These are phyloP conservation scores for Naganishia antarctica DNA, from an alignment of 768 basidiomycete species.

Conservation along the genomic window DNA sequence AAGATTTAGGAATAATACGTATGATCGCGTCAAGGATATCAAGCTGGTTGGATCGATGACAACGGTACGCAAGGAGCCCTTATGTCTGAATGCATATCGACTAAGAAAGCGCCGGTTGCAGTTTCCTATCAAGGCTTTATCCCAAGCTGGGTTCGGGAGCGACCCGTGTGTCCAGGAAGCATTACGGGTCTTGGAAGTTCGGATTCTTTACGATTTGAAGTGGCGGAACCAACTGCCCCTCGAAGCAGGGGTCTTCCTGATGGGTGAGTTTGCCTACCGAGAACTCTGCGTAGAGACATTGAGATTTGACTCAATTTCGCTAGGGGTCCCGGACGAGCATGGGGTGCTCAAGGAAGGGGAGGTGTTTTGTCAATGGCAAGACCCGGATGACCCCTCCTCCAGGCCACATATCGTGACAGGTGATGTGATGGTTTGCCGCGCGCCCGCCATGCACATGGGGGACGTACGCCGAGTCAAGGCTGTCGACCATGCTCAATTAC, in stretches of 20 bases:
- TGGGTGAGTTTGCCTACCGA: conserved; percentile 40
- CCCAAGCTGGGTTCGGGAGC: conserved; percentile 40
- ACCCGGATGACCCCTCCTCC: conserved; percentile 31
- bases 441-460: conserved; percentile 38
- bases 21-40: conserved; percentile 33
- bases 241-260: conserved; percentile 43
- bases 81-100: too few species aligned
- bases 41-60: conserved; percentile 33
- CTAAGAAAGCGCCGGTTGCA: neutral
- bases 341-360: conserved; percentile 40
- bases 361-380: conserved; percentile 44
- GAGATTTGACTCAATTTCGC: neutral
- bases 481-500: conserved; percentile 40
- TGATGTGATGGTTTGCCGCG: conserved; percentile 41
- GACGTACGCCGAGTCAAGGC: conserved; percentile 44
- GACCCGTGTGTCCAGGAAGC: conserved; percentile 44
- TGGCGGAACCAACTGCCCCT: conserved; percentile 44
- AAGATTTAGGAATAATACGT: conserved; percentile 28
- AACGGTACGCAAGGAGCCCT: conserved; percentile 21
- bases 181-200: conserved; percentile 39
- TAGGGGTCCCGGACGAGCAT: conserved; percentile 45
- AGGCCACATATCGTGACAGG: conserved; percentile 32
- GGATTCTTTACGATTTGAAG: conserved; percentile 46
- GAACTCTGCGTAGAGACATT: neutral
- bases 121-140: conserved; percentile 27